Base-by-base conservation (phyloP, 176 grass and related monocot genomes). In the Rhipidocladum racemiflorum region DNA sequence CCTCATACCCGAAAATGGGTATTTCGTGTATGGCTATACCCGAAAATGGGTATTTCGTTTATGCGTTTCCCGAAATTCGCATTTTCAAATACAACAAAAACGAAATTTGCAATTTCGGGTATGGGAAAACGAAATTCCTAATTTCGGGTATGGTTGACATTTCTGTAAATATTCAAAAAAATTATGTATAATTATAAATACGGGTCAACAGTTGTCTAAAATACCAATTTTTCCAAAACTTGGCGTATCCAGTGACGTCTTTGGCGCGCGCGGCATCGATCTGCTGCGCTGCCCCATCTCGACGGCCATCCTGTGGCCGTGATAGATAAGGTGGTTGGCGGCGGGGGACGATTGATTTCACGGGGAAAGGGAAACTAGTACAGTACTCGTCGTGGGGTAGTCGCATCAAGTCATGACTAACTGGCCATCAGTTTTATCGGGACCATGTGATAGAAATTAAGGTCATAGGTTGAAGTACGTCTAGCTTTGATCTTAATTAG, bases 281-380 rank as follows among this genome's bases (percentile, higher is more conserved):
- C 80, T 27, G 70, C 43, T 0, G 56, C 67, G n/a, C n/a, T n/a
- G n/a, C n/a, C n/a, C 1, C 80, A 86, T 82, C 54, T 71, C 82
- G 35, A 7, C 83, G 27, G 45, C 76, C 76, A 81, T 85, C 64
- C 76, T 42, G 61, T 6, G 74, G 7, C 13, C 77, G 28, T 30
- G 71, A 75, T 60, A 70, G 77, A 86, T 85, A 81, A 2, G 88
- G 83, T 78, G 42, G 82, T 48, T 81, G 83, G 71, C 70, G 46
- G 64, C 71, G 83, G 72, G 63, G 32, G 55, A n/a, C 17, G 38
- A 43, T 80, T 76, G 55, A 64, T 71, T 38, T 67, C 81, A 86
- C 88, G 73, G 72, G 78, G n/a, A n/a, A 5, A 2, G 12, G n/a
- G n/a, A n/a, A n/a, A 24, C 1, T 13, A 80, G 67, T 4, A 17